Evolutionary conservation across 352 stramenopile species (phyloP).

Genomic region (Elongisporangium undulatum): DNA sequence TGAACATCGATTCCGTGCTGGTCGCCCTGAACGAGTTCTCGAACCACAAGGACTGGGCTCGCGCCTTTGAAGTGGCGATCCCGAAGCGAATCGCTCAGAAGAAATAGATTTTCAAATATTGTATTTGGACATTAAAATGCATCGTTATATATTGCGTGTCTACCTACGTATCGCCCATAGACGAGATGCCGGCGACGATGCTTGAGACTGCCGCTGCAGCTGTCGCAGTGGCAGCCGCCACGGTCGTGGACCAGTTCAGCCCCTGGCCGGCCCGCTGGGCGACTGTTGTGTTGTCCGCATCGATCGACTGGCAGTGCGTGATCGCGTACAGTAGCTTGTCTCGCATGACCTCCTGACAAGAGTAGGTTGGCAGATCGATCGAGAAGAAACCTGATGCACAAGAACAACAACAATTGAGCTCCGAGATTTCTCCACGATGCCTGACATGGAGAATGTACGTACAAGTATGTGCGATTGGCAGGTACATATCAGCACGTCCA

Average conservation of each 20-base stretch:
- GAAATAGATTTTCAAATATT: conserved; percentile 1
- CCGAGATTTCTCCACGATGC: background rate
- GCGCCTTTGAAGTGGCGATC: conserved; percentile 51
- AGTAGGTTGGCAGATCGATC: conserved; percentile 80
- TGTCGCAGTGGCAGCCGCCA: conserved; percentile 25
- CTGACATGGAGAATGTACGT: conserved; percentile 6
- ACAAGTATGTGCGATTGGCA: conserved; percentile 87
- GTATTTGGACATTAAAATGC: conserved; percentile 11
- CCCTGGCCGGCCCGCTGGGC: conserved; percentile 81
- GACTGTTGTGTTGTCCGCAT: conserved; percentile 88
- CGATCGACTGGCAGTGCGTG: conserved; percentile 84
- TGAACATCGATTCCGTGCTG: conserved; percentile 80
- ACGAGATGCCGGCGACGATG: conserved; percentile 51
- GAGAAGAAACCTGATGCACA: conserved; percentile 73
- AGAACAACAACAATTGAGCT: conserved; percentile 3
- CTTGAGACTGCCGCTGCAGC: conserved; percentile 54
- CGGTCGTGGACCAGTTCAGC: conserved; percentile 75
- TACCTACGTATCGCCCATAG: conserved; percentile 8
- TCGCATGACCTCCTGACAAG: conserved; percentile 66
- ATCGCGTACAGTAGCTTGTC: conserved; percentile 88
- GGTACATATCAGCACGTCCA: conserved; percentile 72
- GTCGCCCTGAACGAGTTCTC: conserved; percentile 66
- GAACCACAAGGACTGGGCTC: conserved; percentile 63
- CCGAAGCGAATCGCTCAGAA: conserved; percentile 44
- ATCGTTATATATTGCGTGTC: conserved; percentile 6